Conservation (phyloP, 2,329 filamentous ascomycete species). For the Apiospora rasikravindrae region DNA sequence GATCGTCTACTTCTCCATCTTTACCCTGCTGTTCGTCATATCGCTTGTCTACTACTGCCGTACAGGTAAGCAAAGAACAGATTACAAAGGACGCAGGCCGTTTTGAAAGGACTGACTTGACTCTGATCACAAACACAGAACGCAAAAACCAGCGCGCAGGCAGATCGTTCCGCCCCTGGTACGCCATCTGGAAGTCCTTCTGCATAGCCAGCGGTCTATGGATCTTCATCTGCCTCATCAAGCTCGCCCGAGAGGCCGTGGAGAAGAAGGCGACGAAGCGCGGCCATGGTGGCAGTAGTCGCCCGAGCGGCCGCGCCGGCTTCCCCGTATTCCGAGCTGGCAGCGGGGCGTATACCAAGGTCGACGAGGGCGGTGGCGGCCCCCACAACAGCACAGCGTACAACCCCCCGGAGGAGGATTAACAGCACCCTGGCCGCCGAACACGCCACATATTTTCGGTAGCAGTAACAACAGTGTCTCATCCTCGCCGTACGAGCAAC, state of each 20-base stretch:
- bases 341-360: slow-evolving; percentile 19
- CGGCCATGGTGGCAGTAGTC: neutral
- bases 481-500: neutral
- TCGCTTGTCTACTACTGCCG: slow-evolving; percentile 15
- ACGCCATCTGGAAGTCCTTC: slow-evolving; percentile 28
- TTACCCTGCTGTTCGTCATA: neutral
- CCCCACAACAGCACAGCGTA: neutral
- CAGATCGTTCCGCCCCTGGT: slow-evolving; percentile 20
- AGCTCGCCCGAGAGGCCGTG: neutral
- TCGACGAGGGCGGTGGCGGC: slow-evolving; percentile 18
- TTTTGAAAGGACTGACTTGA: no score
- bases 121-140: slow-evolving; percentile 19
- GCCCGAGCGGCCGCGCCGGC: neutral
- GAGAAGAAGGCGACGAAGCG: neutral
- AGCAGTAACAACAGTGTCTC: neutral
- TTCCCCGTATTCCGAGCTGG: neutral
- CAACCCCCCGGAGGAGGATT: neutral
- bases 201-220: slow-evolving; percentile 26
- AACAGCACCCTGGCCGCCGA: neutral
- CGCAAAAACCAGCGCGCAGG: slow-evolving; percentile 20
- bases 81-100: neutral
- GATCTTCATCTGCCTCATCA: slow-evolving; percentile 26
- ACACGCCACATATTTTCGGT: neutral
- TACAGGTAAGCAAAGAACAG: slow-evolving; percentile 9
- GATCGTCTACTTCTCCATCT: slow-evolving; percentile 19